These are phyloP conservation scores for Tylopilus subfusipes DNA, from an alignment of 768 basidiomycete species.

Conservation along the genomic window DNA sequence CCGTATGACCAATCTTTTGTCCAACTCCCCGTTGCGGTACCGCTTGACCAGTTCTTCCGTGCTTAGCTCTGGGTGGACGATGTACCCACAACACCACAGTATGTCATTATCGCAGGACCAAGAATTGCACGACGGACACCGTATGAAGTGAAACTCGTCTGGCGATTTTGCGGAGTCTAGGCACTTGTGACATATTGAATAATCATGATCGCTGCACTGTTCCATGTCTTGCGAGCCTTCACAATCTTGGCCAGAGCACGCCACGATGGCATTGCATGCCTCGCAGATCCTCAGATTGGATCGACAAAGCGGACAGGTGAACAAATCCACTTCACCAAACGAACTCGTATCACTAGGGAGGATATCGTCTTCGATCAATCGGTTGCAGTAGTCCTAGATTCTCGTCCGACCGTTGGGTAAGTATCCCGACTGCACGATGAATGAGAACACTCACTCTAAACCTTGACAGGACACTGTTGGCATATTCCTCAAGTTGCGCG, in stretches of 20 bases:
- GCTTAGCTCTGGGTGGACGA: not conserved
- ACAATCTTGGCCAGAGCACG: not conserved
- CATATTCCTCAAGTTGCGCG: not conserved
- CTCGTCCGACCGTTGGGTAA: not conserved
- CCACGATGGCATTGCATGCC: not conserved
- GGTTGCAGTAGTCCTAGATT: not conserved
- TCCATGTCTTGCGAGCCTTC: not conserved
- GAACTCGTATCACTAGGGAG: not conserved
- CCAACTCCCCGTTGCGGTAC: no score
- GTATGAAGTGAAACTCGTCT: not conserved
- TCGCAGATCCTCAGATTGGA: not conserved
- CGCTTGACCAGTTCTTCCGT: not conserved
- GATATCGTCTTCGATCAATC: not conserved
- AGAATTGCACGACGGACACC: not conserved
- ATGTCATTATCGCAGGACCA: not conserved
- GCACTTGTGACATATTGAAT: not conserved
- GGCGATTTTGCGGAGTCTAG: not conserved
- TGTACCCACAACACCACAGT: not conserved
- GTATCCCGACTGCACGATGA: not conserved
- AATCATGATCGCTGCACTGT: no score
- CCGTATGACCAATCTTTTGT: no score
- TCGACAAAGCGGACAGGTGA: constrained; percentile 4
- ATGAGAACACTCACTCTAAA: not conserved
- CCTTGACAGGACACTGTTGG: not conserved
- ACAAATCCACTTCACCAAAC: not conserved